Percentiles rank a stretch among this genome's conserved stretches.
Evolutionary conservation across 768 basidiomycete species (phyloP).

Genomic region (Phlebiopsis gigantea): DNA sequence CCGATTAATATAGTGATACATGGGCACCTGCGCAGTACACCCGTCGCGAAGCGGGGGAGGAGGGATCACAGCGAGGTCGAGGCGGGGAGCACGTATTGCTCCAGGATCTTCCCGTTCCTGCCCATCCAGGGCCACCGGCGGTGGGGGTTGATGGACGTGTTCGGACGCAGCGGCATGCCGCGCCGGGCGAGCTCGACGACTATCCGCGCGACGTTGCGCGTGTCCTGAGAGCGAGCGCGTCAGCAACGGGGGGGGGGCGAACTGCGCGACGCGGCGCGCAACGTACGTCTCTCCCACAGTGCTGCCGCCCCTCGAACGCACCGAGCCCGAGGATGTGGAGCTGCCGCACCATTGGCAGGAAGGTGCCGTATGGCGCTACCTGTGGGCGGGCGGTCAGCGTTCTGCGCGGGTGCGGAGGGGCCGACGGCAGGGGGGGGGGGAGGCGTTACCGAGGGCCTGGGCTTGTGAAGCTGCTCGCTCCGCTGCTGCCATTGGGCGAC

Average conservation of each 20-base stretch:
- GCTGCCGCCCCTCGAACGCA: constrained; percentile 77
- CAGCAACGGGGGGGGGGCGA: background rate
- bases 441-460: constrained; percentile 6
- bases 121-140: constrained; percentile 88
- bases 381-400: constrained; percentile 11
- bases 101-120: constrained; percentile 59
- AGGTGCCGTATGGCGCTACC: constrained; percentile 21
- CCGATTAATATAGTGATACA: background rate
- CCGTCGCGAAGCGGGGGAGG: background rate
- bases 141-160: constrained; percentile 59
- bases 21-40: background rate
- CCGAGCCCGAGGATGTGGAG: constrained; percentile 65
- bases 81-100: constrained; percentile 27
- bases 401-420: background rate
- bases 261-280: background rate
- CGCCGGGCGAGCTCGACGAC: constrained; percentile 70
- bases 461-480: constrained; percentile 7
- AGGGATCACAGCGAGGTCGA: background rate
- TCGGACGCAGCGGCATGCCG: constrained; percentile 65
- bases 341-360: constrained; percentile 71
- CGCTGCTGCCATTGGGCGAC: constrained; percentile 42
- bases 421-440: background rate
- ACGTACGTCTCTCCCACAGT: constrained; percentile 89
- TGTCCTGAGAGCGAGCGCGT: constrained; percentile 49
- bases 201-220: constrained; percentile 84